A percentile compares a stretch with the other conserved stretches of the same genome.
Conservation (phyloP, 108 stramenopile genomes). For the Stephanodiscus minutulus region DNA sequence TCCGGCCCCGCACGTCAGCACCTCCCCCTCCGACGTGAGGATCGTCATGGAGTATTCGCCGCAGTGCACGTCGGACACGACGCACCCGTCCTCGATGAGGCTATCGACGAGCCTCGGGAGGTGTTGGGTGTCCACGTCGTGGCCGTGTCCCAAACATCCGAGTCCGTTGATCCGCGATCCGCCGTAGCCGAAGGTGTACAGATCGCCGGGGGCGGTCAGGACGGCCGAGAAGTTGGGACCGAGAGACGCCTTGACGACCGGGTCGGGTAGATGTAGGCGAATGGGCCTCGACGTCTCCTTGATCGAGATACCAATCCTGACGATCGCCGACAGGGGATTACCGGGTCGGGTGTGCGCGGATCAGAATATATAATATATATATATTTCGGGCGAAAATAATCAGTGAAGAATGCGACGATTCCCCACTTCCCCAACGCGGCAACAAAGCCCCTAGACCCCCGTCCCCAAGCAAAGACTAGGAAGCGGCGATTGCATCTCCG, state of each 20-base stretch:
- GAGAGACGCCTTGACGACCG: slow-evolving; percentile 47
- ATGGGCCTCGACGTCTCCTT: slow-evolving; percentile 30
- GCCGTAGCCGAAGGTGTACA: slow-evolving; percentile 81
- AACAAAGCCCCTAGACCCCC: too few species aligned
- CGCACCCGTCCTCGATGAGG: slow-evolving; percentile 80
- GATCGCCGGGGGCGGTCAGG: slow-evolving; percentile 63
- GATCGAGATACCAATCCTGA: slow-evolving; percentile 18
- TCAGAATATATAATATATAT: too few species aligned
- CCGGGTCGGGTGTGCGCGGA: too few species aligned
- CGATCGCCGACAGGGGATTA: too few species aligned
- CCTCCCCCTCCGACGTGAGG: slow-evolving; percentile 85
- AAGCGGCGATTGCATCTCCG: too few species aligned
- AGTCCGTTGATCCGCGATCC: slow-evolving; percentile 65
- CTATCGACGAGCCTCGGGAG: slow-evolving; percentile 72
- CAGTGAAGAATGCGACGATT: too few species aligned
- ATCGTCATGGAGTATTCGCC: slow-evolving; percentile 83
- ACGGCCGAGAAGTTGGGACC: slow-evolving; percentile 66
- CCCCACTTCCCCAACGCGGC: too few species aligned
- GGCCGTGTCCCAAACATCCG: slow-evolving; percentile 78
- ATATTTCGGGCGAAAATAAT: too few species aligned
- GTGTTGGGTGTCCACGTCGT: slow-evolving; percentile 49
- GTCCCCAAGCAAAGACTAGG: too few species aligned
- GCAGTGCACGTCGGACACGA: slow-evolving; percentile 64
- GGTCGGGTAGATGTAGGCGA: slow-evolving; percentile 17
- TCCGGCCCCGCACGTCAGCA: slow-evolving; percentile 74